Evolutionary conservation across 2,329 filamentous ascomycete species (phyloP).

Genomic region (Bipolaris victoriae): DNA sequence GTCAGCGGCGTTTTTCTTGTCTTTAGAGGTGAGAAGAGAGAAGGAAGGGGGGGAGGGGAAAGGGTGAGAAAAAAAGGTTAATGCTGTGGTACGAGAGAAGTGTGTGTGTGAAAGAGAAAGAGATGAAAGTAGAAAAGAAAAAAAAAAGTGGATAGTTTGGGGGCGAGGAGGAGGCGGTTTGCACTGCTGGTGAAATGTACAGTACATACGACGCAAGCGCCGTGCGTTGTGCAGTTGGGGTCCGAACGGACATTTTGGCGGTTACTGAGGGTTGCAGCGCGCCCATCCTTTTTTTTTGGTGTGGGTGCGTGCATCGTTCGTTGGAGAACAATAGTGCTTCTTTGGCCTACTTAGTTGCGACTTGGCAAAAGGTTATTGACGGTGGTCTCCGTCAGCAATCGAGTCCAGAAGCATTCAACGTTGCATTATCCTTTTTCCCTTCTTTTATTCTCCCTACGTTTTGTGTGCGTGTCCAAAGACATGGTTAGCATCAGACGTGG

Average conservation of each 20-base stretch:
- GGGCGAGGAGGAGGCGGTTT: no score
- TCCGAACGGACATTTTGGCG: background rate
- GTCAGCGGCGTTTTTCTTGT: background rate
- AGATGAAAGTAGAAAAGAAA: background rate
- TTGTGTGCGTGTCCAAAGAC: background rate
- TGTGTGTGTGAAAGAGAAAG: background rate
- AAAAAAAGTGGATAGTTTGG: background rate
- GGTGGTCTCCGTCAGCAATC: background rate
- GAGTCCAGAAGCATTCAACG: background rate
- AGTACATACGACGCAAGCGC: background rate
- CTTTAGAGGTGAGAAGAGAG: background rate
- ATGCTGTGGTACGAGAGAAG: no score
- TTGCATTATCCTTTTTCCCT: background rate
- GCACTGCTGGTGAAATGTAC: no score
- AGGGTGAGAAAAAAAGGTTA: background rate
- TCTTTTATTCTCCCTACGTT: background rate
- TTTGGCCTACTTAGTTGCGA: background rate
- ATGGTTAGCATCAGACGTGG: conserved; percentile 1
- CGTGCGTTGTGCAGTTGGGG: background rate
- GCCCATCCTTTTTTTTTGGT: background rate
- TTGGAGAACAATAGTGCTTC: background rate
- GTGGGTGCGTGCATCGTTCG: background rate
- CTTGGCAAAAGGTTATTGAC: background rate
- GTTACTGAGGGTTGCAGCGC: background rate
- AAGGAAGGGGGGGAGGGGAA: background rate